phyloP scores from a whole-genome alignment of 2,329 filamentous ascomycete species.

The Diaporthe australafricana region DNA sequence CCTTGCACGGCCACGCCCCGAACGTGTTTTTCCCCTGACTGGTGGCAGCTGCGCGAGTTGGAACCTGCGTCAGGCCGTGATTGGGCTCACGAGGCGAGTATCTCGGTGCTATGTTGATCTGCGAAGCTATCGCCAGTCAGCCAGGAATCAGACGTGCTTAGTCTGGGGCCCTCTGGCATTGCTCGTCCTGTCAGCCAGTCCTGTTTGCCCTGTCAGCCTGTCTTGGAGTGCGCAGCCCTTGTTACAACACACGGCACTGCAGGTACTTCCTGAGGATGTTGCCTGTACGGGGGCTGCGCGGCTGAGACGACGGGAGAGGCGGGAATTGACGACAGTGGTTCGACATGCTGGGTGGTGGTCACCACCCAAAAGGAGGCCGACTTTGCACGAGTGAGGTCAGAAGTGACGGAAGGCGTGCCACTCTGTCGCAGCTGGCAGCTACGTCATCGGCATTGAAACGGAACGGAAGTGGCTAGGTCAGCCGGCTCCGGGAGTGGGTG shows the following conservation, averaged over 20 bases:
- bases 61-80: not conserved
- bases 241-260: not conserved
- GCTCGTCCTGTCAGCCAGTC: not conserved
- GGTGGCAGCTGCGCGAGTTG: not conserved
- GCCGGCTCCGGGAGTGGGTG: not conserved
- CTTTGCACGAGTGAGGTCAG: slow-evolving; percentile 35
- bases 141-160: not conserved
- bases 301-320: slow-evolving; percentile 6
- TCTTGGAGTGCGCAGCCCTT: not conserved
- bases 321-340: slow-evolving; percentile 27
- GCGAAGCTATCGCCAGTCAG: slow-evolving; percentile 21
- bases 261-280: not conserved
- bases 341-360: slow-evolving; percentile 21
- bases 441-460: slow-evolving; percentile 30
- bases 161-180: not conserved
- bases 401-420: slow-evolving; percentile 36
- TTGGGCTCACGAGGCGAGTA: not conserved
- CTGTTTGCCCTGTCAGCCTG: not conserved
- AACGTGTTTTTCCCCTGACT: not conserved
- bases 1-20: slow-evolving; percentile 9
- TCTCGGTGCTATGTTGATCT: not conserved
- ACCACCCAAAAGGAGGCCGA: slow-evolving; percentile 4
- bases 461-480: slow-evolving; percentile 1
- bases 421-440: slow-evolving; percentile 24
- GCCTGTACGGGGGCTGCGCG: not conserved